Conservation (phyloP, 2,329 filamentous ascomycete genomes). For the Reticulascus tulasneorum region DNA sequence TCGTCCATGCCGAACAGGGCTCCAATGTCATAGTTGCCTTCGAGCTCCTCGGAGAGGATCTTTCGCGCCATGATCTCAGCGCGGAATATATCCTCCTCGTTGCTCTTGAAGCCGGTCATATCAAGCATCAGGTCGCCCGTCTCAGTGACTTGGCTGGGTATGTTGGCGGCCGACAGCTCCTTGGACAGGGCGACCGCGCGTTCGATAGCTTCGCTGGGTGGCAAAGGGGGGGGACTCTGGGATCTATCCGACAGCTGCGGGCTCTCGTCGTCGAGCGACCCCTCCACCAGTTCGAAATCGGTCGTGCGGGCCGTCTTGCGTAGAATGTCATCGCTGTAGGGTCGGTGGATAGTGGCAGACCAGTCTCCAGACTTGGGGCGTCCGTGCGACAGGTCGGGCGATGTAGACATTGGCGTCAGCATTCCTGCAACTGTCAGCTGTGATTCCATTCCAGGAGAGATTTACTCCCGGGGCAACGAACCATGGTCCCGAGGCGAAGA, state of each 20-base stretch:
- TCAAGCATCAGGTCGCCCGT: conserved; percentile 94
- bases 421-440: conserved; percentile 31
- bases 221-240: conserved; percentile 71
- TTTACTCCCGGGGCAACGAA: too few relatives aligned
- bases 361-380: conserved; percentile 49
- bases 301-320: conserved; percentile 39
- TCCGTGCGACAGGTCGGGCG: conserved; percentile 44
- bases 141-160: conserved; percentile 88
- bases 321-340: conserved; percentile 53
- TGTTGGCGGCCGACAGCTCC: conserved; percentile 84
- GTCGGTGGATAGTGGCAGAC: conserved; percentile 38
- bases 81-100: conserved; percentile 84
- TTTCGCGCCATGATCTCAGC: conserved; percentile 92
- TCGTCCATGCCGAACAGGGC: conserved; percentile 93
- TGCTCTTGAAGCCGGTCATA: conserved; percentile 95
- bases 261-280: conserved; percentile 33
- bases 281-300: conserved; percentile 28
- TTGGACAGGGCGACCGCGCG: conserved; percentile 81
- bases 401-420: conserved; percentile 50
- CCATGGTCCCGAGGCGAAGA: conserved; percentile 29
- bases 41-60: conserved; percentile 86
- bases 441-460: too few relatives aligned
- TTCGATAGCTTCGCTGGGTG: conserved; percentile 71
- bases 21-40: conserved; percentile 94
- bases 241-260: conserved; percentile 52